Conservation (phyloP, 371 early-diverging fungal genomes). For the Caulochytrium protostelioides region DNA sequence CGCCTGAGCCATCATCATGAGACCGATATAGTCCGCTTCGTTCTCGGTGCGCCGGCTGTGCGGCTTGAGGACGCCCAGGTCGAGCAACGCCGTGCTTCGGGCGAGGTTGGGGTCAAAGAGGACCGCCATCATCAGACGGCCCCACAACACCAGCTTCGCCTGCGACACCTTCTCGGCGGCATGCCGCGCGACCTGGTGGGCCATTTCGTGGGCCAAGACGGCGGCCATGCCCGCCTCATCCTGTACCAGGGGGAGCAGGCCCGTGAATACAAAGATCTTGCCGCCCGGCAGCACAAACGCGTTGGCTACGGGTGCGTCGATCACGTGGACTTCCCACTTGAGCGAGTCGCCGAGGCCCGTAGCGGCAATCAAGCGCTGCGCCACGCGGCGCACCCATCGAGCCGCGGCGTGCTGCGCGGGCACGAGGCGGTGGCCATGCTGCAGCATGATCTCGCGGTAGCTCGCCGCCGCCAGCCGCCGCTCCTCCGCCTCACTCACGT, state of each 20-base stretch:
- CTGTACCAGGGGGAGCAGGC: slow-evolving; percentile 52
- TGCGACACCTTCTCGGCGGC: slow-evolving; percentile 48
- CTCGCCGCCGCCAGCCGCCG: no score
- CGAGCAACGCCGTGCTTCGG: slow-evolving; percentile 25
- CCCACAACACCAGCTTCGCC: slow-evolving; percentile 34
- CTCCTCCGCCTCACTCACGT: no score
- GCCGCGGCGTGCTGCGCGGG: slow-evolving; percentile 36
- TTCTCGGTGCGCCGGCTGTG: slow-evolving; percentile 62
- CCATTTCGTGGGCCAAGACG: slow-evolving; percentile 69
- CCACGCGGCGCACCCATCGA: slow-evolving; percentile 36
- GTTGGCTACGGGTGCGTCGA: slow-evolving; percentile 53
- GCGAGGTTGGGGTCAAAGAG: slow-evolving; percentile 29
- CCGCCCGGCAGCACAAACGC: slow-evolving; percentile 84
- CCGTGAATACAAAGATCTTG: slow-evolving; percentile 81
- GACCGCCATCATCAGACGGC: slow-evolving; percentile 21
- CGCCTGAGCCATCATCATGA: slow-evolving; percentile 70
- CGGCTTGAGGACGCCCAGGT: slow-evolving; percentile 45
- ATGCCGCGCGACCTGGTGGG: neutral
- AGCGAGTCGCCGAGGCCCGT: slow-evolving; percentile 16
- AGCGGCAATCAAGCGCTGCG: slow-evolving; percentile 42
- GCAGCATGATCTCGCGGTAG: slow-evolving; percentile 40
- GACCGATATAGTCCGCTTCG: slow-evolving; percentile 74
- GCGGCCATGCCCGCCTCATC: slow-evolving; percentile 82
- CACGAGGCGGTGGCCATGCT: slow-evolving; percentile 34
- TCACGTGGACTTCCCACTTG: slow-evolving; percentile 33